Evolutionary conservation across 2,329 filamentous ascomycete genomes (phyloP), one percentile per base, ranked within the genome.

Genomic region (Fusarium longipes): DNA sequence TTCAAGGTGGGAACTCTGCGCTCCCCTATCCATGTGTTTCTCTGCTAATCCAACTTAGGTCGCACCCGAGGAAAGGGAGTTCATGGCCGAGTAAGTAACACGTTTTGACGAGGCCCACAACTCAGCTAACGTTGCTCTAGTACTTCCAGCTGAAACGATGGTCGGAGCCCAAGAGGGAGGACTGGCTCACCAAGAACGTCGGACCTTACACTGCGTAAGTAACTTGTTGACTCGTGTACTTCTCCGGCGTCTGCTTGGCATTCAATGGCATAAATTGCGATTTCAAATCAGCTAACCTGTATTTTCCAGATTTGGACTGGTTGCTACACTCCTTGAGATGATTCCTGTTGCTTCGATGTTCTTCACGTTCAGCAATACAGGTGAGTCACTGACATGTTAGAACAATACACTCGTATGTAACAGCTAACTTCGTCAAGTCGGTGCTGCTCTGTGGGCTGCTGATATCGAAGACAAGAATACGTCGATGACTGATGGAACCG

Each of bases 61-160:
- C 81, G 83, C 27, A 78, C 76, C 54, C 79, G 85, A 50, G 84
- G 85, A 29, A 76, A 79, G 53, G 73, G 76, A 22, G 82, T 86
- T 38, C 87, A 89, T 62, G 81, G 79, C 36, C 81, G 87, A 50
- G 86, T 88, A 79, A 73, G 84, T 77, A 32, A n/a, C 6, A 22
- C 15, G 15, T 14, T n/a, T 24, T 15, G 18, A 44, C 8, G 24
- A 25, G 11, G 8, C 29, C 20, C 20, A n/a, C 10, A 20, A 6
- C 7, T 11, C 15, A 22, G 24, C 56, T 68, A 53, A 73, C 25
- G 5, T n/a, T 39, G 8, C 15, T 53, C 11, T 27, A 96, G 79
- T 97, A 97, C 79, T 97, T 97, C 77, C 92, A 97, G 81, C 84
- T 98, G 64, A 98, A 97, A 81, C 87, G 87, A 45, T 97, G 93